Evolutionary conservation across 2,329 filamentous ascomycete species (phyloP).

Genomic region (Sclerotinia spermophila): DNA sequence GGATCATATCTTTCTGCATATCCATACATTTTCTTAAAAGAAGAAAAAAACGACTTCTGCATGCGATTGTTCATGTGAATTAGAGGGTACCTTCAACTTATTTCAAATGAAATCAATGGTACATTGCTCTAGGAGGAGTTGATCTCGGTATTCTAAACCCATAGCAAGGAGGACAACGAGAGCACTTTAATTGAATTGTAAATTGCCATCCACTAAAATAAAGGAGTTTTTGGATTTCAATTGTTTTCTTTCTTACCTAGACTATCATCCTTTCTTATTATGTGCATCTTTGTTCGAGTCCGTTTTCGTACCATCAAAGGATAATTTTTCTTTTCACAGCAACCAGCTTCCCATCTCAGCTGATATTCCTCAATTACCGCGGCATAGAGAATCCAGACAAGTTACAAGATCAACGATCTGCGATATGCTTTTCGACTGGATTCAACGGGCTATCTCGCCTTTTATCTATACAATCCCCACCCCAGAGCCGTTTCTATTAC

Average conservation of each 20-base stretch:
- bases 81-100: too few relatives aligned
- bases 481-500: not conserved
- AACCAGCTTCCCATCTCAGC: not conserved
- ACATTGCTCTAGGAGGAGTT: not conserved
- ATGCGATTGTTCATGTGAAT: not conserved
- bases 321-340: not conserved
- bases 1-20: not conserved
- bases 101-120: not conserved
- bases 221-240: not conserved
- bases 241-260: not conserved
- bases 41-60: not conserved
- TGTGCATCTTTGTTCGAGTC: slow-evolving; percentile 6
- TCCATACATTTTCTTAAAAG: not conserved
- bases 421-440: not conserved
- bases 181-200: not conserved
- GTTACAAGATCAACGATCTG: not conserved
- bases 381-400: not conserved
- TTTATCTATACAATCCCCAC: not conserved
- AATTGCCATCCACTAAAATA: not conserved
- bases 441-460: not conserved
- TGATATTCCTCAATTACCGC: not conserved
- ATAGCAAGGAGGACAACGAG: not conserved
- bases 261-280: not conserved
- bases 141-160: not conserved
- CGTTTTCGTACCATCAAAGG: slow-evolving; percentile 17